phyloP scores from a whole-genome alignment of 345 rosid genomes.

The Rubroshorea leprosula region DNA sequence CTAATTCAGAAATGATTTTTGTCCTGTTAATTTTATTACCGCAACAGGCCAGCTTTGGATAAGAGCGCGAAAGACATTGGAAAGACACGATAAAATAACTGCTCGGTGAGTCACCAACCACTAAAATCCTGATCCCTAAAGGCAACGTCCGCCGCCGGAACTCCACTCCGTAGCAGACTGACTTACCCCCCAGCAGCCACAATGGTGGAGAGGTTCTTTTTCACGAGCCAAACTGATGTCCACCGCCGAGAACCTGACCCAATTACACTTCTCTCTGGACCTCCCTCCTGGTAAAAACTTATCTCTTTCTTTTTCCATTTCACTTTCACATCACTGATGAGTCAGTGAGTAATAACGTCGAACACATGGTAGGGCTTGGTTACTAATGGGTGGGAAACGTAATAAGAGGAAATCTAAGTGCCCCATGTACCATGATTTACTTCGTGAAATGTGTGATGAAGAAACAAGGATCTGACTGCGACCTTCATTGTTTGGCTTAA shows the following conservation, averaged over 20 bases:
- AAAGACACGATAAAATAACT: not conserved
- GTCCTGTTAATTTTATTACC: not conserved
- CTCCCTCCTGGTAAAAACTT: constrained; percentile 44
- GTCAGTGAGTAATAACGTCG: constrained; percentile 10
- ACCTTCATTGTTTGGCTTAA: not conserved
- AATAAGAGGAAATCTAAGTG: too few relatives aligned
- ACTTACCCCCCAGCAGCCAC: not conserved
- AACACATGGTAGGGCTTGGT: constrained; percentile 10
- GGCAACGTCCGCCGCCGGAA: too few relatives aligned
- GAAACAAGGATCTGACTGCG: too few relatives aligned
- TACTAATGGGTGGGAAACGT: too few relatives aligned
- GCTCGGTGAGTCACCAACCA: not conserved
- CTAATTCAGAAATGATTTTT: not conserved
- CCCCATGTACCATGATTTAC: too few relatives aligned
- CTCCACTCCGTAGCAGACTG: too few relatives aligned
- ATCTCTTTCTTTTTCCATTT: not conserved
- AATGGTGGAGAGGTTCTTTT: constrained; percentile 53
- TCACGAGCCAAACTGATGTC: constrained; percentile 11
- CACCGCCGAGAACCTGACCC: constrained; percentile 15
- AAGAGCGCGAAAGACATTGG: not conserved
- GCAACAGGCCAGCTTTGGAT: not conserved
- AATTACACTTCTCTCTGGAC: constrained; percentile 68
- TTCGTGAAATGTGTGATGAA: too few relatives aligned
- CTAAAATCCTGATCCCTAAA: not conserved
- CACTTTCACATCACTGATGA: not conserved